Evolutionary conservation across 2,329 filamentous ascomycete genomes (phyloP).

Genomic region (Penicillium sp.): DNA sequence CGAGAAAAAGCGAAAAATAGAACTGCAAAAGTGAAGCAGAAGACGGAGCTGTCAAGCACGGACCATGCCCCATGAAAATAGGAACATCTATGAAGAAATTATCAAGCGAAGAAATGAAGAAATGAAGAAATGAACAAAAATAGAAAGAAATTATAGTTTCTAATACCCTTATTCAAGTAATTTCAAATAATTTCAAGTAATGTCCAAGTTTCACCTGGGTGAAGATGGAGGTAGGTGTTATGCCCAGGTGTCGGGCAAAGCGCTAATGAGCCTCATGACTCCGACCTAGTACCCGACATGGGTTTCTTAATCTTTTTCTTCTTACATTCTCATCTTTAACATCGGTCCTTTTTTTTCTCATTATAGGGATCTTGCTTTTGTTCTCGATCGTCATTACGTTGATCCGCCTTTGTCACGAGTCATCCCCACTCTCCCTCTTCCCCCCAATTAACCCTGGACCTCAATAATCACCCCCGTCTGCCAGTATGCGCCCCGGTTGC

Average conservation of each 20-base stretch:
- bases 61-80: slow-evolving; percentile 6
- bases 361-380: not conserved
- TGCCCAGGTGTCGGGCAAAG: not conserved
- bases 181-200: not conserved
- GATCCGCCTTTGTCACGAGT: slow-evolving; percentile 13
- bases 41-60: slow-evolving; percentile 13
- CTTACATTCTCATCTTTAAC: not conserved
- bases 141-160: not conserved
- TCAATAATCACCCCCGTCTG: slow-evolving; percentile 2
- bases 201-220: not conserved
- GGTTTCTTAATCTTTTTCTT: not conserved
- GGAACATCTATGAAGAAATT: not conserved
- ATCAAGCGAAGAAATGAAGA: not conserved
- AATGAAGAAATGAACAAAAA: not conserved
- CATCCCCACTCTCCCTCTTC: slow-evolving; percentile 3
- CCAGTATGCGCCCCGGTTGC: slow-evolving; percentile 2
- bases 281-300: not conserved
- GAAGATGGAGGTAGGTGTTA: not conserved
- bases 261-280: slow-evolving; percentile 4
- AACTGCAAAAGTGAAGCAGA: not conserved
- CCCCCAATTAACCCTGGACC: slow-evolving; percentile 8
- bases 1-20: not conserved
- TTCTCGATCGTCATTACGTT: slow-evolving; percentile 7
- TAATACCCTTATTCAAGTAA: not conserved
- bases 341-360: not conserved